Conservation (phyloP, 768 basidiomycete genomes). For the Auricularia auricula-judae region DNA sequence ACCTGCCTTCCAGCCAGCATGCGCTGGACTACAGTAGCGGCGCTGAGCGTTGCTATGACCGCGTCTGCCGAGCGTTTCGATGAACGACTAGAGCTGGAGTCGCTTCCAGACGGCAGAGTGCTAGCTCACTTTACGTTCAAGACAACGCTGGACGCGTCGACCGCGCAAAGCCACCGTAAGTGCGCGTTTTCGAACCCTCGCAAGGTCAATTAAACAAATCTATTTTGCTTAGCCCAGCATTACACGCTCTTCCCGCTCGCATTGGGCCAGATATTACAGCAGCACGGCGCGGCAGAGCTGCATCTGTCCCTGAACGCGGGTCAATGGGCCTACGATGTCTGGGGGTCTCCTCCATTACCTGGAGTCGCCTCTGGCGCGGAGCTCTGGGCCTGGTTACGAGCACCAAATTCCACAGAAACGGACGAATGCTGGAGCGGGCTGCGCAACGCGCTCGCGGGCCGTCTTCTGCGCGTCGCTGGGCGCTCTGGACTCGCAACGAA, state of each 20-base stretch:
- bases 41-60: neutral
- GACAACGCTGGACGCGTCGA: slow-evolving; percentile 42
- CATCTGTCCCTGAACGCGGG: slow-evolving; percentile 87
- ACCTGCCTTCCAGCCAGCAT: too few relatives aligned
- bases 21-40: too few relatives aligned
- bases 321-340: slow-evolving; percentile 77
- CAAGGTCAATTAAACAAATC: neutral
- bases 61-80: slow-evolving; percentile 27
- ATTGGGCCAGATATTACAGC: slow-evolving; percentile 75
- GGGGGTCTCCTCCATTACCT: slow-evolving; percentile 70
- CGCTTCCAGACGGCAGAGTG: slow-evolving; percentile 76
- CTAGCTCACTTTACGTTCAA: slow-evolving; percentile 72
- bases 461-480: slow-evolving; percentile 91
- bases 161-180: slow-evolving; percentile 21
- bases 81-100: slow-evolving; percentile 43
- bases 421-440: slow-evolving; percentile 76
- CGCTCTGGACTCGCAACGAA: slow-evolving; percentile 61
- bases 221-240: slow-evolving; percentile 51
- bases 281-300: slow-evolving; percentile 78
- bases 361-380: slow-evolving; percentile 81
- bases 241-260: slow-evolving; percentile 80
- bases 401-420: slow-evolving; percentile 29
- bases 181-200: slow-evolving; percentile 1
- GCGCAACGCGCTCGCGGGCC: slow-evolving; percentile 78
- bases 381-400: slow-evolving; percentile 76